phyloP scores from a whole-genome alignment of 2,329 filamentous ascomycete species.

The Nothophaeocryptopus gaeumannii region DNA sequence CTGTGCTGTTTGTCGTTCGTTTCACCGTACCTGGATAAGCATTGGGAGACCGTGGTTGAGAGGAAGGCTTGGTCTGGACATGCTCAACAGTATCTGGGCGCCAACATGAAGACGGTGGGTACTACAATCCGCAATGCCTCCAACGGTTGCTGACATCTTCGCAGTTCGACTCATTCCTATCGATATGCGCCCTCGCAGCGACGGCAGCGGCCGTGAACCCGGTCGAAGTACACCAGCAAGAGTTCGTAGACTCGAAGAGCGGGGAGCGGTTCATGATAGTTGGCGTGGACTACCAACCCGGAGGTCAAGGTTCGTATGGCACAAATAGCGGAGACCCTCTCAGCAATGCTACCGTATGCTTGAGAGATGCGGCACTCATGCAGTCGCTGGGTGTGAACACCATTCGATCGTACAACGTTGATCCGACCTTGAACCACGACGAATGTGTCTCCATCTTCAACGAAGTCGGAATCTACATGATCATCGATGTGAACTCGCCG shows the following conservation, averaged over 20 bases:
- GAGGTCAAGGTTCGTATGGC: constrained; percentile 58
- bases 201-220: constrained; percentile 54
- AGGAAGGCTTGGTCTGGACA: constrained; percentile 3
- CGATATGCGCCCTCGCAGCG: constrained; percentile 20
- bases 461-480: constrained; percentile 63
- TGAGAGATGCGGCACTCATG: constrained; percentile 63
- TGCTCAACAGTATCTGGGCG: constrained; percentile 4
- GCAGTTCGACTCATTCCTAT: constrained; percentile 1
- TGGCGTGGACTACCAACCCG: constrained; percentile 61
- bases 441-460: constrained; percentile 64
- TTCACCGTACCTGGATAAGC: background rate
- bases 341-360: constrained; percentile 55
- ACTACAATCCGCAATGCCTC: background rate
- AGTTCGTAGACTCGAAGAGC: constrained; percentile 60
- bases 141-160: background rate
- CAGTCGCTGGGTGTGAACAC: constrained; percentile 64
- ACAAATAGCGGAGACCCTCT: constrained; percentile 54
- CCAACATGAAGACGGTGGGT: constrained; percentile 6
- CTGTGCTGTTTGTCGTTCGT: constrained; percentile 1
- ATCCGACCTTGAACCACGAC: constrained; percentile 59
- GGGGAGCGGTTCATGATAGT: constrained; percentile 58
- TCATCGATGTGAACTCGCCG: constrained; percentile 64
- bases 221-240: constrained; percentile 56
- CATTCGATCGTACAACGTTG: constrained; percentile 63
- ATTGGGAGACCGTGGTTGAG: background rate